Evolutionary conservation across 345 rosid genomes (phyloP).

Genomic region (Brassica incana): DNA sequence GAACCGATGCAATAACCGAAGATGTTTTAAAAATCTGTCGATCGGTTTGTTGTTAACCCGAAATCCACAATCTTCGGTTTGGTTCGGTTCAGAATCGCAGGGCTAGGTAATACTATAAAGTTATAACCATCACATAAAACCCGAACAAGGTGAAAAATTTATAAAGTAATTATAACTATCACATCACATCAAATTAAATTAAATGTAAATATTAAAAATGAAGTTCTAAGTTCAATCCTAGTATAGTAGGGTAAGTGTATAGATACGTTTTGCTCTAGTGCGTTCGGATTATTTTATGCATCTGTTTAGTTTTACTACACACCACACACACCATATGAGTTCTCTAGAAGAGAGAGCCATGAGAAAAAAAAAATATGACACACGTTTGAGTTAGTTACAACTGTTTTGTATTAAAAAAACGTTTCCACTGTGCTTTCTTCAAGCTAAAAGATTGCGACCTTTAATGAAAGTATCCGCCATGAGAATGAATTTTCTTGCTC

Average conservation of each 20-base stretch:
- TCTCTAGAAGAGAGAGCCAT: conserved; percentile 10
- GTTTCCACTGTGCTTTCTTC: conserved; percentile 7
- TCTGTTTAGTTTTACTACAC: neutral
- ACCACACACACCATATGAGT: neutral
- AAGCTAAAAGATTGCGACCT: conserved; percentile 7
- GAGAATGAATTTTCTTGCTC: conserved; percentile 9
- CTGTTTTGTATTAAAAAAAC: conserved; percentile 25
- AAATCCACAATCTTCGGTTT: too few relatives aligned
- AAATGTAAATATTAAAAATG: neutral
- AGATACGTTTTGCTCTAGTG: neutral
- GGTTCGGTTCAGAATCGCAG: too few relatives aligned
- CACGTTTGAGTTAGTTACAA: conserved; percentile 43
- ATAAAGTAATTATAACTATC: neutral
- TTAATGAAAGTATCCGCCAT: conserved; percentile 11
- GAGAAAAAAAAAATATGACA: neutral
- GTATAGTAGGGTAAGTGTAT: too few relatives aligned
- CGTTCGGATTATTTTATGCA: neutral
- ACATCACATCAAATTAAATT: too few relatives aligned
- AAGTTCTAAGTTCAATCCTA: neutral
- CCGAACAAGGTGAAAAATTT: neutral
- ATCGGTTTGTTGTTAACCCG: too few relatives aligned
- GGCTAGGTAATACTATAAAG: neutral
- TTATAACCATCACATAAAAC: neutral
- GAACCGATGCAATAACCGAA: too few relatives aligned
- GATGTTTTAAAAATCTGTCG: too few relatives aligned